Percentiles rank a stretch among this genome's conserved stretches.
Evolutionary conservation across 768 basidiomycete species (phyloP).

Genomic region (Zangia roseola): DNA sequence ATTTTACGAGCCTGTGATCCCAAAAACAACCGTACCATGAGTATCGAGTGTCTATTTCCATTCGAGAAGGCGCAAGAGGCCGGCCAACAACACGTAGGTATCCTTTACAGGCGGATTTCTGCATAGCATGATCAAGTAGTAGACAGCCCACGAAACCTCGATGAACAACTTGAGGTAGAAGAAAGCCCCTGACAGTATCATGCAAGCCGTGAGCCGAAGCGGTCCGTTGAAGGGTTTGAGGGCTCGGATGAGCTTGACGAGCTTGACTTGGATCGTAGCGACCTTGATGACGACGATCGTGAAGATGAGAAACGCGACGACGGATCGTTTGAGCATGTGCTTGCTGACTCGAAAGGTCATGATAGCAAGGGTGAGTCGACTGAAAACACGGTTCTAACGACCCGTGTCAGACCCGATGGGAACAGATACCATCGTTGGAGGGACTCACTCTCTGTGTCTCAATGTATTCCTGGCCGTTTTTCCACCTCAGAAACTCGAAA

Average conservation of each 20-base stretch:
- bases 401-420: not conserved
- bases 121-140: constrained; percentile 27
- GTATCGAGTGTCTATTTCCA: constrained; percentile 24
- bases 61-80: constrained; percentile 28
- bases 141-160: constrained; percentile 28
- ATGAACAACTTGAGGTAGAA: constrained; percentile 29
- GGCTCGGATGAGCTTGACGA: constrained; percentile 27
- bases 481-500: constrained; percentile 13
- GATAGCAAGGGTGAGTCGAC: constrained; percentile 24
- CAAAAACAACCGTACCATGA: not conserved
- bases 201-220: constrained; percentile 22
- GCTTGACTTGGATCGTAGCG: constrained; percentile 28
- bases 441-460: constrained; percentile 18
- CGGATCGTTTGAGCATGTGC: constrained; percentile 30
- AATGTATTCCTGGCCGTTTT: constrained; percentile 20
- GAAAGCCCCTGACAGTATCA: constrained; percentile 24
- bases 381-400: constrained; percentile 19
- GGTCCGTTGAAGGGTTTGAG: constrained; percentile 28
- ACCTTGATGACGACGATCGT: constrained; percentile 31
- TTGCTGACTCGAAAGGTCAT: constrained; percentile 29
- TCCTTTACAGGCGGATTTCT: constrained; percentile 29
- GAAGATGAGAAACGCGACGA: constrained; percentile 29
- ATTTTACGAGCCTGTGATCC: not conserved
- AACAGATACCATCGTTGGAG: not conserved
- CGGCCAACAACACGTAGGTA: constrained; percentile 16